Evolutionary conservation across 495 filamentous ascomycete species (phyloP), one percentile per base, ranked within the genome.

Genomic region (Penicillium parvum): DNA sequence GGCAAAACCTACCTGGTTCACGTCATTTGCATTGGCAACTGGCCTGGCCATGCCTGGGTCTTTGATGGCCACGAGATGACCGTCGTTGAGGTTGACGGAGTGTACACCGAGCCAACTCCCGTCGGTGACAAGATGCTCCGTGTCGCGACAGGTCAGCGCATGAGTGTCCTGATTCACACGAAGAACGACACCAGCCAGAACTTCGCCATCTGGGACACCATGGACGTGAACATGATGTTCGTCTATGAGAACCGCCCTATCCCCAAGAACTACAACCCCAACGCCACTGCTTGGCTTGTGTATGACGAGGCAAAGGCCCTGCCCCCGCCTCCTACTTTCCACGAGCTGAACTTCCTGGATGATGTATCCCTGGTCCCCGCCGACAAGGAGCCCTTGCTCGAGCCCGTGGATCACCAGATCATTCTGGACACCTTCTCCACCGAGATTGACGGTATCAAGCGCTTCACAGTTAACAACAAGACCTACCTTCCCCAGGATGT

Each of bases 251-350:
- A 53, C 26, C 49, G 55, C 3, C 2, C 43, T 0, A 54, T 58
- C 19, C 61, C 63, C 0, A 44, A 52, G 2, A 53, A 34, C 48
- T 75, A 46, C 49, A 86, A 90, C 54, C 78, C 77, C 37, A 95
- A 91, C 45, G 81, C 78, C 0, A 91, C 88, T 0, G 84, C 83
- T 6, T 91, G 84, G 83, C 73, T 95, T 1, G 73, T 86, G 1
- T 91, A 92, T 52, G 76, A 90, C 54, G 65, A 76, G 2, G 42
- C 58, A 1, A 76, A 78, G 32, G 66, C 76, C 0, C 67, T 86
- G 2, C 83, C 83, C 8, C 63, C 62, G 0, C 70, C 86, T 12
- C 66, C 70, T 2, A 41, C 68, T 0, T 46, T 87, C n/a, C 61
- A 78, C 32, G 65, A 74, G 22, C 78, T 87, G 35, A 59, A 75